Evolutionary conservation across 176 grass and related monocot genomes (phyloP).

Genomic region (maize (Zea mays)): DNA sequence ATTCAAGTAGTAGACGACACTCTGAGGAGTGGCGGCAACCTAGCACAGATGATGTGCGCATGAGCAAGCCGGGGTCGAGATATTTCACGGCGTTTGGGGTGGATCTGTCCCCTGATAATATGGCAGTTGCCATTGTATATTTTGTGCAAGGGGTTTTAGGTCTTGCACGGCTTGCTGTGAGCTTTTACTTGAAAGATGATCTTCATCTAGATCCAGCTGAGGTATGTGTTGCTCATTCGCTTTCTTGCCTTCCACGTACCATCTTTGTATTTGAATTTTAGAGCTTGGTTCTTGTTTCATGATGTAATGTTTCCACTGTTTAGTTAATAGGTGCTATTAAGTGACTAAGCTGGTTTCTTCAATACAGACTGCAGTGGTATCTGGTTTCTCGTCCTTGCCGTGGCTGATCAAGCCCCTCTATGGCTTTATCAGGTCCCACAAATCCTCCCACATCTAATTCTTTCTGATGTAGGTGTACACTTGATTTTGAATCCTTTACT

Average conservation of each 20-base stretch:
- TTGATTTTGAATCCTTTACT: constrained; percentile 35
- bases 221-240: constrained; percentile 44
- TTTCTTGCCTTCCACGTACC: constrained; percentile 2
- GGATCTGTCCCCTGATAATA: constrained; percentile 84
- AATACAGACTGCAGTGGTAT: constrained; percentile 94
- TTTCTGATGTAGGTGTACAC: constrained; percentile 18
- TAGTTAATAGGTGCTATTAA: constrained; percentile 24
- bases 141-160: constrained; percentile 99
- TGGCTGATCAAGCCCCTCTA: constrained; percentile 99
- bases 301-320: constrained; percentile 4
- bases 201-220: constrained; percentile 97
- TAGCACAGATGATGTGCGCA: constrained; percentile 52
- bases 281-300: constrained; percentile 11
- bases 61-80: constrained; percentile 43
- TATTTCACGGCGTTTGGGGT: constrained; percentile 79
- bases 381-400: constrained; percentile 85
- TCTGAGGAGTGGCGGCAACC: constrained; percentile 26
- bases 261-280: constrained; percentile 31
- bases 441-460: constrained; percentile 27
- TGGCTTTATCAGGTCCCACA: constrained; percentile 87
- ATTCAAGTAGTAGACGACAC: constrained; percentile 29
- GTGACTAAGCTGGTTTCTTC: constrained; percentile 46
- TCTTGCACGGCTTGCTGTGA: constrained; percentile 93
- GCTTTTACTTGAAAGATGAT: constrained; percentile 95
- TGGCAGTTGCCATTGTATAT: constrained; percentile 97